A percentile compares a stretch with the other conserved stretches of the same genome.
Evolutionary conservation across 768 basidiomycete species (phyloP).

Genomic region (Filobasidium floriforme): DNA sequence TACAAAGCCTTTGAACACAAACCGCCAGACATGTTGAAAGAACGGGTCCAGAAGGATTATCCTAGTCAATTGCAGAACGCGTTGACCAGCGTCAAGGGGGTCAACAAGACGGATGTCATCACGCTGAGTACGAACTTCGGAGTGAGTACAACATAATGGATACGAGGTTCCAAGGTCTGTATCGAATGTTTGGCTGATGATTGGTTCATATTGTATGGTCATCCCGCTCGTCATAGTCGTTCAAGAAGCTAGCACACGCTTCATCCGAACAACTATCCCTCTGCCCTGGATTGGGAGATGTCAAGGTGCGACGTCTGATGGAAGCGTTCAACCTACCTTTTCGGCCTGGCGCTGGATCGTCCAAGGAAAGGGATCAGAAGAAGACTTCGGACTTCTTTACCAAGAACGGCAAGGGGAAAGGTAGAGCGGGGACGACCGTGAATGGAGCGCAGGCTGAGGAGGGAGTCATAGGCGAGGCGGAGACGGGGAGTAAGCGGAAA

Average conservation of each 20-base stretch:
- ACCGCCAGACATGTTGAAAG: conserved; percentile 87
- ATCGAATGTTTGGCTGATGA: no score
- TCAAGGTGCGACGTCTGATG: conserved; percentile 82
- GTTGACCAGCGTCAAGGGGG: conserved; percentile 79
- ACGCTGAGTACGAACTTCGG: conserved; percentile 86
- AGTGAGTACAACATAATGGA: conserved; percentile 54
- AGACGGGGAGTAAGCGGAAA: background rate
- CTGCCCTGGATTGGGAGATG: conserved; percentile 86
- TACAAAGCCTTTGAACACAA: conserved; percentile 93
- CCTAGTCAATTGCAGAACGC: conserved; percentile 68
- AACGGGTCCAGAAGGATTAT: conserved; percentile 85
- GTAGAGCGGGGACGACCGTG: background rate
- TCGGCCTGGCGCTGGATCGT: conserved; percentile 35
- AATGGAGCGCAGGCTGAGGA: background rate
- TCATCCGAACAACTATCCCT: conserved; percentile 66
- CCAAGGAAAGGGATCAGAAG: background rate
- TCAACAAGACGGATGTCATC: conserved; percentile 96
- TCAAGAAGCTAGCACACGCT: conserved; percentile 69
- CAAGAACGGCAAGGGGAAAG: background rate
- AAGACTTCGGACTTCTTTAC: background rate
- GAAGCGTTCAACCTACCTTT: conserved; percentile 89
- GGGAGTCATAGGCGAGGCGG: background rate
- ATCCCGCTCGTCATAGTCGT: conserved; percentile 55
- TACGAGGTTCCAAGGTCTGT: conserved; percentile 16
- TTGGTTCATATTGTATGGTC: no score